Conservation (phyloP, 2,329 filamentous ascomycete species). For the Pseudogymnoascus destructans region DNA sequence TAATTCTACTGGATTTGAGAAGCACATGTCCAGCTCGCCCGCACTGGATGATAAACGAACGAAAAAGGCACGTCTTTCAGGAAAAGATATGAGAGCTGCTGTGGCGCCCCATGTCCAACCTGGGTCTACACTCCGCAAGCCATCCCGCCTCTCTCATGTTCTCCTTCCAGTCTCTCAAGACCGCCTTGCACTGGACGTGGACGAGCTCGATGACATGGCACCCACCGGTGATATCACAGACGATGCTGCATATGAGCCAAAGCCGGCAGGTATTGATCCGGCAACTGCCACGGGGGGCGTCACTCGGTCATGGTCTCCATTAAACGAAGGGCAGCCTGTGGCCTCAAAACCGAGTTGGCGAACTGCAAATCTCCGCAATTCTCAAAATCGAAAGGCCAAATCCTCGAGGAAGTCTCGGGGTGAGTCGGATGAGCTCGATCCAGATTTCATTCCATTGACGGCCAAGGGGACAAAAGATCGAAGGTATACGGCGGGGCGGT, state of each 20-base stretch:
- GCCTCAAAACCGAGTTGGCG: not conserved
- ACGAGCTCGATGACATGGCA: not conserved
- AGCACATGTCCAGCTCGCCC: not conserved
- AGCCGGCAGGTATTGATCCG: too few species aligned
- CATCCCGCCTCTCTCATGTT: slow-evolving; percentile 1
- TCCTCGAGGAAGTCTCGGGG: not conserved
- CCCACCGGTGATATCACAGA: not conserved
- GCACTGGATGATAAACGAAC: not conserved
- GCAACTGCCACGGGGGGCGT: not conserved
- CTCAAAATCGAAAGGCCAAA: not conserved
- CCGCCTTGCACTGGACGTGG: not conserved
- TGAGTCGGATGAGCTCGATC: not conserved
- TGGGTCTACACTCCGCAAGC: not conserved
- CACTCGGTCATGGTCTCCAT: not conserved
- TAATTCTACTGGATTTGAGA: not conserved
- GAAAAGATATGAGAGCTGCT: not conserved
- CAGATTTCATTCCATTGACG: slow-evolving; percentile 6
- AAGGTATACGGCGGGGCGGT: not conserved
- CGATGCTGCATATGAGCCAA: not conserved
- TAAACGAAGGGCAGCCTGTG: not conserved
- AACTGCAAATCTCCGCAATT: not conserved
- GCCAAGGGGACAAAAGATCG: not conserved
- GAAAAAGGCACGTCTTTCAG: not conserved
- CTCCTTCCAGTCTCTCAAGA: not conserved
- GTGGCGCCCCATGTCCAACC: not conserved